These are phyloP conservation scores for Guadua angustifolia DNA, from an alignment of 176 grass and related monocot genomes.

Conservation along the genomic window DNA sequence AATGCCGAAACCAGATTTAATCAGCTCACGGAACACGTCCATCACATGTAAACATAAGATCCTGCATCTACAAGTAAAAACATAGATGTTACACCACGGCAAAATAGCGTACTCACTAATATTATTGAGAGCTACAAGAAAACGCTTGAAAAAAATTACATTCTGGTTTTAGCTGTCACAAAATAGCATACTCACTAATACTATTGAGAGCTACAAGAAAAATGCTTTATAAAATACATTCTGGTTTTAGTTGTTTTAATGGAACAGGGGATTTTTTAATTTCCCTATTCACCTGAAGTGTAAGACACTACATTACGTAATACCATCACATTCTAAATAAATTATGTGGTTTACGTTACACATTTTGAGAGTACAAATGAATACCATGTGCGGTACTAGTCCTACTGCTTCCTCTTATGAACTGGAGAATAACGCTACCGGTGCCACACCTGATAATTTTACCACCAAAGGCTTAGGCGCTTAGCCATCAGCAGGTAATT, in stretches of 20 bases:
- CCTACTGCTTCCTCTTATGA: background rate
- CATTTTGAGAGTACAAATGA: background rate
- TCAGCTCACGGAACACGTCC: background rate
- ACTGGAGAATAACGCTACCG: background rate
- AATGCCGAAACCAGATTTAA: background rate
- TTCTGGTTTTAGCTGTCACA: background rate
- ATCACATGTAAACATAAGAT: background rate
- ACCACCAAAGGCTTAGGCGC: background rate
- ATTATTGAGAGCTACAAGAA: background rate
- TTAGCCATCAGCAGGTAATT: constrained; percentile 44
- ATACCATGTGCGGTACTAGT: background rate
- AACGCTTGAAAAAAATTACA: background rate
- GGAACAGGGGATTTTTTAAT: background rate
- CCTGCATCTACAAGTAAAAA: constrained; percentile 12
- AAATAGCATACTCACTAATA: too few relatives aligned
- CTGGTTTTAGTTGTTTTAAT: background rate
- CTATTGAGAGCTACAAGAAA: too few relatives aligned
- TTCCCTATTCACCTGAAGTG: background rate
- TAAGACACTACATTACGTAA: background rate
- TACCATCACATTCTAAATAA: constrained; percentile 15
- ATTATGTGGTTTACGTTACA: background rate
- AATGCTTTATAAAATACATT: too few relatives aligned
- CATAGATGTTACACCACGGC: background rate
- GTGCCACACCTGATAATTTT: constrained; percentile 29
- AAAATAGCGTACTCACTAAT: background rate